Conservation (phyloP, 1,284 basidiomycete species). For the Trichosporon sp. region DNA sequence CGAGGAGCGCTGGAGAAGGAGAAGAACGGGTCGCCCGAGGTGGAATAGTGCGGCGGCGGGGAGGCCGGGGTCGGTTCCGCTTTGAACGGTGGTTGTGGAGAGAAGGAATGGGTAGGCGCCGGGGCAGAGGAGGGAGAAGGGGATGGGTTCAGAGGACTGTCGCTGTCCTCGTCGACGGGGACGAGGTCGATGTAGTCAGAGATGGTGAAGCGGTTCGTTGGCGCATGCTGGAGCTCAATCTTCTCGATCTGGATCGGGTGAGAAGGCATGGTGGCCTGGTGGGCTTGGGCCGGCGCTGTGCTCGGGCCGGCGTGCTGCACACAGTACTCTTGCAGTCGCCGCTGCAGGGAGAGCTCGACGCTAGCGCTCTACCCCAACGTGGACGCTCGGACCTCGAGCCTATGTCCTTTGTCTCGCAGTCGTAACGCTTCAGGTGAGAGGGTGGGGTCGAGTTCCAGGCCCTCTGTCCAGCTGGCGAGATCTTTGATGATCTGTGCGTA, state of each 20-base stretch:
- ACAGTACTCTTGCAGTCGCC: no score
- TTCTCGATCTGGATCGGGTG: background rate
- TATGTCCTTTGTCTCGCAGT: background rate
- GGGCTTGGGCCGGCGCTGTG: no score
- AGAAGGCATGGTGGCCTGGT: background rate
- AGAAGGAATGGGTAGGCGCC: background rate
- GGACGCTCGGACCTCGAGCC: slow-evolving; percentile 2
- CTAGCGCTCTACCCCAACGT: background rate
- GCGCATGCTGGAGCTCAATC: background rate
- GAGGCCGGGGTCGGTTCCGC: background rate
- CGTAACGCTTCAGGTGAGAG: background rate
- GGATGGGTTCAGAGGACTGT: background rate
- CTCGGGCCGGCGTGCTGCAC: no score
- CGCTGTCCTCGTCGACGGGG: background rate
- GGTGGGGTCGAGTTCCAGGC: background rate
- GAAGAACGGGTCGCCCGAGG: background rate
- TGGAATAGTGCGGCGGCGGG: background rate
- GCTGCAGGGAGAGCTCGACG: no score
- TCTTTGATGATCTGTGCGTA: no score
- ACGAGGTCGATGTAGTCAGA: slow-evolving; percentile 23
- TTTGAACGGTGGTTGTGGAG: background rate
- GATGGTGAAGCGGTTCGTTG: slow-evolving; percentile 23
- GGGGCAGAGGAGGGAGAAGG: background rate
- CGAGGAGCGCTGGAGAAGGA: background rate
- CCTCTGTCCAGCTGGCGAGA: background rate